phyloP scores from a whole-genome alignment of 495 filamentous ascomycete genomes.

The Aspergillus wentii region DNA sequence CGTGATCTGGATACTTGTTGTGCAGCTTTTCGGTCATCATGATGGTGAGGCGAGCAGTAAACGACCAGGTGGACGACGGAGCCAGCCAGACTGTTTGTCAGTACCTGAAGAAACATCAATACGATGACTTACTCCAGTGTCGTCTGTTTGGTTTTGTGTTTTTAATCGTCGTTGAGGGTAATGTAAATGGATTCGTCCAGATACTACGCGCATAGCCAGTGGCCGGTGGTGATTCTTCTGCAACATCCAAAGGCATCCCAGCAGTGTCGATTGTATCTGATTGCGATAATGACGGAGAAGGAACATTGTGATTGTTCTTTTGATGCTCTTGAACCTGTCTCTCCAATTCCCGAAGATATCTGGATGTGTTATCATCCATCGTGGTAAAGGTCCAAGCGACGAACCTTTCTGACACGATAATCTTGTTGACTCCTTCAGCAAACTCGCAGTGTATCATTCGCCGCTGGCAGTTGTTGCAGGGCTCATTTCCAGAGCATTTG shows the following conservation, averaged over 20 bases:
- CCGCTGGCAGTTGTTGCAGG: slow-evolving; percentile 28
- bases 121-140: slow-evolving; percentile 19
- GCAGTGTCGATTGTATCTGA: neutral
- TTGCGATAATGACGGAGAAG: neutral
- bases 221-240: neutral
- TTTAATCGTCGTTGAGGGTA: slow-evolving; percentile 15
- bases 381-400: no score
- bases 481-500: slow-evolving; percentile 29
- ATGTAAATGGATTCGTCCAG: slow-evolving; percentile 19
- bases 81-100: slow-evolving; percentile 22
- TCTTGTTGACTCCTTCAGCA: slow-evolving; percentile 14
- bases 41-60: slow-evolving; percentile 22
- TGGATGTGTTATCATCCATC: no score
- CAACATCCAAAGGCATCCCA: neutral
- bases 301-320: slow-evolving; percentile 2
- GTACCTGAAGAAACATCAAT: neutral
- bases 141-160: slow-evolving; percentile 12
- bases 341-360: slow-evolving; percentile 14
- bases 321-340: slow-evolving; percentile 3
- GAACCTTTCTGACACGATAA: slow-evolving; percentile 24
- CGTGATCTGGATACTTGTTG: slow-evolving; percentile 4
- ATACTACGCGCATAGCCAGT: slow-evolving; percentile 10
- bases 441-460: slow-evolving; percentile 18
- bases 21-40: slow-evolving; percentile 24
- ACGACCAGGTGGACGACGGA: slow-evolving; percentile 25